Base-by-base conservation (phyloP, 768 basidiomycete species). In the Boletus vermiculosoides region DNA sequence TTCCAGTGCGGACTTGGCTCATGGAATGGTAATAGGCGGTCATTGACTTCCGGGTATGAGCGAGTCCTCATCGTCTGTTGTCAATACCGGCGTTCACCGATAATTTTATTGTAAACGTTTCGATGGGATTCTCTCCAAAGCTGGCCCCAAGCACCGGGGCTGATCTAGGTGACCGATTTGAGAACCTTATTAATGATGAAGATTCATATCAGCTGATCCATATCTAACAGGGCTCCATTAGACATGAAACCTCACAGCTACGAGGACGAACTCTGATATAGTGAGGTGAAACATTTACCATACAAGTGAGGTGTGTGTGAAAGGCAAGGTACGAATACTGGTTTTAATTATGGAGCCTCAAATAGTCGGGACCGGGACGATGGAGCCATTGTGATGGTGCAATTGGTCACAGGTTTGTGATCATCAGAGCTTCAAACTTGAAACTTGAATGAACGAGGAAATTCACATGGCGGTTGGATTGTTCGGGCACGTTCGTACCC, bases 1-100 rank as follows among this genome's bases (percentile, higher is more conserved):
- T 16, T 23, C 56, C 57, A 22, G 49, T 48, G 59, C 62, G 54
- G 50, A 51, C 9, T 40, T 52, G 50, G 12, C 22, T 22, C 10
- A 30, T 31, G 47, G 31, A n/a, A 40, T 20, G 44, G 18, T 37
- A 6, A 44, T 60, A 40, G 67, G 62, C 62, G 60, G 58, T 47
- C 40, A 23, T 50, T 10, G 36, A 36, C 22, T 12, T 25, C 63
- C 63, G 66, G 56, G 25, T 11, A 22, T 39, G 50, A 13, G 13
- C 20, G 10, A 39, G 37, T 51, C 57, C 22, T 42, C 37, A 40
- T 28, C 31, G 30, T 45, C 23, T 28, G 25, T 23, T 13, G 25
- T 18, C 37, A 39, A 18, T 9, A 46, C 36, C n/a, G 51, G 16
- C 25, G 20, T 36, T 46, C 12, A 4, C 39, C 42, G n/a, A 25